phyloP scores from a whole-genome alignment of 1,284 basidiomycete genomes.

The Rhodotorula mucilaginosa region DNA sequence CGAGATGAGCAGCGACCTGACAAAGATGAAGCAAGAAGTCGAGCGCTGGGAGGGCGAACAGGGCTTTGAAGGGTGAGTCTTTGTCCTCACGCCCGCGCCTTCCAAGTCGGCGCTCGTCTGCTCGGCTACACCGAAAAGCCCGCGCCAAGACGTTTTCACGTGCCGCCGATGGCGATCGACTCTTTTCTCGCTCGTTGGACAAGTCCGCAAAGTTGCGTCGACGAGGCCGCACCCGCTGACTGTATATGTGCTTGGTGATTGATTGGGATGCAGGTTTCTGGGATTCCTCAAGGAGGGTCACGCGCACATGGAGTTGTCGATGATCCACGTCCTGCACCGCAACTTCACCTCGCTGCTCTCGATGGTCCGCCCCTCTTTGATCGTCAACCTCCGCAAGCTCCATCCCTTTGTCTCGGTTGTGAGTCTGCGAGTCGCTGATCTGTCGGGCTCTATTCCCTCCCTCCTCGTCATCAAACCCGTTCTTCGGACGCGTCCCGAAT shows the following conservation, averaged over 20 bases:
- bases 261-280: slow-evolving; percentile 44
- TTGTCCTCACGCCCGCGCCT: not conserved
- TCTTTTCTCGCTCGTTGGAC: not conserved
- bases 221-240: too few species aligned
- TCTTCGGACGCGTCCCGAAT: not conserved
- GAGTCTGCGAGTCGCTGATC: slow-evolving; percentile 11
- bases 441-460: not conserved
- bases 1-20: slow-evolving; percentile 52
- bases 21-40: slow-evolving; percentile 52
- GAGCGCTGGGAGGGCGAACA: slow-evolving; percentile 55
- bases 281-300: slow-evolving; percentile 51
- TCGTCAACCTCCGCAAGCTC: slow-evolving; percentile 50
- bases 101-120: not conserved
- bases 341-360: slow-evolving; percentile 53
- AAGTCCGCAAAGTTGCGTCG: not conserved
- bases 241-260: too few species aligned
- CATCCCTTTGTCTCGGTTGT: slow-evolving; percentile 49
- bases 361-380: slow-evolving; percentile 52
- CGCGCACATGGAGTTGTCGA: slow-evolving; percentile 53
- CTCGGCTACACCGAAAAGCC: too few species aligned
- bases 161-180: too few species aligned
- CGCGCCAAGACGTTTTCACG: too few species aligned
- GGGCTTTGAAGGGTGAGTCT: slow-evolving; percentile 50
- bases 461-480: not conserved
- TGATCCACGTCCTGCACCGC: slow-evolving; percentile 52